phyloP scores from a whole-genome alignment of 192 early-diverging fungal species.

The Jimgerdemannia lactiflua region DNA sequence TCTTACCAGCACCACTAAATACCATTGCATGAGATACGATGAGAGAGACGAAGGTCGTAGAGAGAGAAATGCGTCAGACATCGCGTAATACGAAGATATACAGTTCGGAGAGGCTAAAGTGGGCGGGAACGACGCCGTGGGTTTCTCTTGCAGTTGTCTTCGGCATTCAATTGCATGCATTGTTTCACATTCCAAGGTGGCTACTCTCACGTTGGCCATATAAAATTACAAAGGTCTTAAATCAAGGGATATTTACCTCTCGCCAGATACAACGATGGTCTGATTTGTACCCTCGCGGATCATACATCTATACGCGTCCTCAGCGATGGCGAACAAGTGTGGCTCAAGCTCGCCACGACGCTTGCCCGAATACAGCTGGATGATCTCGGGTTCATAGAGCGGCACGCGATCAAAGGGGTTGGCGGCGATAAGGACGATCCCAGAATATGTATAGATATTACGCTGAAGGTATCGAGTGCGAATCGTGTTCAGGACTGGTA shows the following conservation, averaged over 20 bases:
- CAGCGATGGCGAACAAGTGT: slow-evolving; percentile 98
- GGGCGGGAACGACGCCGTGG: slow-evolving; percentile 2
- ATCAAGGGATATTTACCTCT: slow-evolving; percentile 53
- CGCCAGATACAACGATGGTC: slow-evolving; percentile 97
- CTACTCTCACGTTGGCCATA: not conserved
- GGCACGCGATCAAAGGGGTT: slow-evolving; percentile 90
- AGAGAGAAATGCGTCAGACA: not conserved
- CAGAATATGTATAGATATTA: slow-evolving; percentile 99
- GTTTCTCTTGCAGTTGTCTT: not conserved
- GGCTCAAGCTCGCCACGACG: slow-evolving; percentile 94
- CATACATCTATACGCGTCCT: slow-evolving; percentile 97
- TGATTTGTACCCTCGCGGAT: slow-evolving; percentile 92
- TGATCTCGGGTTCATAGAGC: slow-evolving; percentile 90
- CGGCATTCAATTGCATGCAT: not conserved
- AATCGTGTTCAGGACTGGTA: slow-evolving; percentile 87
- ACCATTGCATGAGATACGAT: too few relatives aligned
- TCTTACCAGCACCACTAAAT: slow-evolving; percentile 93
- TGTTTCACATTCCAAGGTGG: not conserved
- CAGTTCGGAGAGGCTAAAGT: not conserved
- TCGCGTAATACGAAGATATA: too few relatives aligned
- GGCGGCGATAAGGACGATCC: slow-evolving; percentile 96
- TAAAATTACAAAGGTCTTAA: not conserved
- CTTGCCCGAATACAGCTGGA: slow-evolving; percentile 91
- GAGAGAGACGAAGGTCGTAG: not conserved
- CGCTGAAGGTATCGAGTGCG: slow-evolving; percentile 84